These are phyloP conservation scores for Vanrija sp. DNA, from an alignment of 1,284 basidiomycete species.

Conservation along the genomic window DNA sequence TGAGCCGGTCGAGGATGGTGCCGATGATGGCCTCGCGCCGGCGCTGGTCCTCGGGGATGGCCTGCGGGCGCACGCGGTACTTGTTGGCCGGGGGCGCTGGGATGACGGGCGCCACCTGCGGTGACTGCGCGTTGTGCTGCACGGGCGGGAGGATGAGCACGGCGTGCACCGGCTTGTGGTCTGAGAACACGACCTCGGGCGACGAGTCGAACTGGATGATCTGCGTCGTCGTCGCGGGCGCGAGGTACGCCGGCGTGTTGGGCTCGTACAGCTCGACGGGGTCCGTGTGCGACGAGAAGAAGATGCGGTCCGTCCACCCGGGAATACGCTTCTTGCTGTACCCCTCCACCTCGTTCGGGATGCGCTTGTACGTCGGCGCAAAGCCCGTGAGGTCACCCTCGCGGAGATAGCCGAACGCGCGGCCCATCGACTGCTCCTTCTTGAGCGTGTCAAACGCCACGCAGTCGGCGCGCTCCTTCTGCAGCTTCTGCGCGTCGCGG, in stretches of 20 bases:
- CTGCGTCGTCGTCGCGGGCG: conserved; percentile 27
- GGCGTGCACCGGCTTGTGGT: conserved; percentile 50
- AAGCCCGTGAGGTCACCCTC: conserved; percentile 83
- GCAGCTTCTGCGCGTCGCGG: conserved; percentile 48
- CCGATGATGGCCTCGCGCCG: conserved; percentile 31
- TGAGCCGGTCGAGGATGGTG: conserved; percentile 29
- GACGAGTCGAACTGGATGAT: conserved; percentile 40
- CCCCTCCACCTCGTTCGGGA: conserved; percentile 69
- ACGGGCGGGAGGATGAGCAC: conserved; percentile 33
- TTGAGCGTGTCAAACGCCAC: conserved; percentile 74
- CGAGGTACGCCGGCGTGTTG: conserved; percentile 14
- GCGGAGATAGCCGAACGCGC: conserved; percentile 64
- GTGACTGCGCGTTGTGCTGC: conserved; percentile 24
- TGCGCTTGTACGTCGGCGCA: conserved; percentile 83
- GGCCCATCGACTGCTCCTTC: conserved; percentile 60
- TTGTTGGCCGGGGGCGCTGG: conserved; percentile 25
- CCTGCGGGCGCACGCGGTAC: conserved; percentile 21
- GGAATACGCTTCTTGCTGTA: conserved; percentile 74
- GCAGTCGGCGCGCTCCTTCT: conserved; percentile 60
- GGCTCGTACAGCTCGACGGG: conserved; percentile 24
- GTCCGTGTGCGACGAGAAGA: conserved; percentile 79
- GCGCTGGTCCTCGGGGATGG: neutral
- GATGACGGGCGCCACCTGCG: conserved; percentile 34
- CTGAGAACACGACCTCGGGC: conserved; percentile 42
- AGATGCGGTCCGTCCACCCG: conserved; percentile 91